Percentiles rank a stretch among this genome's conserved stretches.
Conservation (phyloP, 2,329 filamentous ascomycete species). For the Phyllosticta capitalensis region DNA sequence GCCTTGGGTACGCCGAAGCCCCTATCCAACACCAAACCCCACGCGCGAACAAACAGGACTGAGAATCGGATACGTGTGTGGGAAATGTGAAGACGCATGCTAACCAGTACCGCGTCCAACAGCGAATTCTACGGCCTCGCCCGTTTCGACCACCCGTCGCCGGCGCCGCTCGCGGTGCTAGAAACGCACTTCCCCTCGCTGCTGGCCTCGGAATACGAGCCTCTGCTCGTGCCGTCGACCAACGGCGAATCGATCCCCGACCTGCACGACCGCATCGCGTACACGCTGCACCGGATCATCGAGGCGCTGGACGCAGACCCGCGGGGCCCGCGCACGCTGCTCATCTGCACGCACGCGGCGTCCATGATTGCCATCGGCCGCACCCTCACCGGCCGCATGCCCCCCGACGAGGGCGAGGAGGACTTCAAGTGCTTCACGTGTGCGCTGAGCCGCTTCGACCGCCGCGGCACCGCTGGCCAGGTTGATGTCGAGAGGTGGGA, state of each 20-base stretch:
- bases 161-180: constrained; percentile 56
- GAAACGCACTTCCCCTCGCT: constrained; percentile 56
- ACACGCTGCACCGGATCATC: constrained; percentile 61
- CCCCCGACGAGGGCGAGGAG: constrained; percentile 58
- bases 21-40: neutral
- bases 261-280: constrained; percentile 71
- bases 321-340: constrained; percentile 54
- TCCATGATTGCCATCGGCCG: constrained; percentile 79
- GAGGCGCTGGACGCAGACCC: constrained; percentile 57
- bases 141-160: constrained; percentile 73
- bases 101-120: constrained; percentile 18
- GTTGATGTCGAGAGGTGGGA: constrained; percentile 19
- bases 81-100: neutral
- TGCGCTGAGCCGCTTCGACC: constrained; percentile 60
- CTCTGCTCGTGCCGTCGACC: constrained; percentile 57
- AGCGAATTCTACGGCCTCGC: constrained; percentile 91
- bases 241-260: constrained; percentile 71
- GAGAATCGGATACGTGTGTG: neutral
- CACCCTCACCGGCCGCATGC: constrained; percentile 68
- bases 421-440: constrained; percentile 84
- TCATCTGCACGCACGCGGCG: constrained; percentile 86
- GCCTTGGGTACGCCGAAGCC: constrained; percentile 37
- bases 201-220: constrained; percentile 47
- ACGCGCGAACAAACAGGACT: neutral
- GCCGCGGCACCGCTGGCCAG: constrained; percentile 27